phyloP scores from a whole-genome alignment of 345 rosid species.

The Anastatica hierochuntica region DNA sequence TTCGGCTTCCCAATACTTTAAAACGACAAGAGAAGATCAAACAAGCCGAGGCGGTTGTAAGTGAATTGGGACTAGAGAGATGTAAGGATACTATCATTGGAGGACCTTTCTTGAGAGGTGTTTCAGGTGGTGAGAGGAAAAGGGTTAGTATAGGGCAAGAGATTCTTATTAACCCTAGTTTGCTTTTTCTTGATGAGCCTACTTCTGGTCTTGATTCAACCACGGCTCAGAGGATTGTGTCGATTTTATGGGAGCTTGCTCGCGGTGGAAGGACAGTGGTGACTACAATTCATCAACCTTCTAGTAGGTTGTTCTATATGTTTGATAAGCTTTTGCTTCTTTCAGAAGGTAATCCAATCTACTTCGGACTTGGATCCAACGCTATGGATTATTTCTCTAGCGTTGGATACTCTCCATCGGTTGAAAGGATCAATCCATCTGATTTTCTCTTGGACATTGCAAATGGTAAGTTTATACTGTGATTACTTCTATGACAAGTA shows the following conservation, averaged over 20 bases:
- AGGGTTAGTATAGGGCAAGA: conserved; percentile 91
- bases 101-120: conserved; percentile 63
- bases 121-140: conserved; percentile 88
- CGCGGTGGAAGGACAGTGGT: conserved; percentile 71
- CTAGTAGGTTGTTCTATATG: conserved; percentile 73
- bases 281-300: conserved; percentile 88
- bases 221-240: conserved; percentile 68
- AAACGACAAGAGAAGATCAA: conserved; percentile 46
- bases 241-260: conserved; percentile 48
- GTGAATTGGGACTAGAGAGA: conserved; percentile 55
- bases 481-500: neutral
- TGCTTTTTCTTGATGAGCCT: conserved; percentile 82
- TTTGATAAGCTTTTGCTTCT: conserved; percentile 74
- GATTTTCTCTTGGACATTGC: conserved; percentile 95
- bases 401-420: conserved; percentile 49
- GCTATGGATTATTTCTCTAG: conserved; percentile 69
- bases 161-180: conserved; percentile 85
- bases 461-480: conserved; percentile 49
- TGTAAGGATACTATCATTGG: conserved; percentile 71
- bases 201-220: conserved; percentile 95
- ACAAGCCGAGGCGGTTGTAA: conserved; percentile 56
- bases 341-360: conserved; percentile 69
- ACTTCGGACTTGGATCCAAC: conserved; percentile 41
- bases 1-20: conserved; percentile 59
- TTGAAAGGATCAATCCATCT: conserved; percentile 55